Base-by-base conservation (phyloP, 495 filamentous ascomycete genomes). In the Xylaria intraflava region DNA sequence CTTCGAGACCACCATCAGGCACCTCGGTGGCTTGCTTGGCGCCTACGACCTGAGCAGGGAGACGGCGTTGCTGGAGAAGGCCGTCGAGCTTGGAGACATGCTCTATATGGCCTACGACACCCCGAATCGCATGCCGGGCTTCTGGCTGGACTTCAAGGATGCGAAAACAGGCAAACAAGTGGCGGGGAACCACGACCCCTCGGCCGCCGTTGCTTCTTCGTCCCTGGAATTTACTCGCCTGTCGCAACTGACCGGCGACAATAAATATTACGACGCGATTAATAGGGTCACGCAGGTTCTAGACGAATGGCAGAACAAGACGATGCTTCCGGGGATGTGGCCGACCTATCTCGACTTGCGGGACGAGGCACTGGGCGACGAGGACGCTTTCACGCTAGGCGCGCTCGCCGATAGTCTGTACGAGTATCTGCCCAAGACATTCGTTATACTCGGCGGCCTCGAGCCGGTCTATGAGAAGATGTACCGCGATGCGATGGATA, bases 31-130 rank as follows among this genome's bases (percentile, higher is more conserved):
- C 3, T 78, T 93, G 46, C 66, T 93, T 7, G 81, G 80, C 4
- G 88, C 88, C 10, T 84, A 88, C 59, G 88, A 93, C 60, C 71
- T 91, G 49, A 87, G 83, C 50, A 82, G 77, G 26, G 81, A 80
- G 52, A 82, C 81, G 56, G 71, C 82, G 8, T 71, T 95, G 27
- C 76, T 95, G 42, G 77, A 83, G 38, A 95, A 95, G 64, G 89
- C 90, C 12, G 75, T 83, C 22, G 85, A 95, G 66, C 75, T 95
- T 30, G 90, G 82, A 29, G 88, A 95, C 56, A 74, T 96, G 58
- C 68, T 96, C 26, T 93, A 90, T 63, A 82, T 83, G 49, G 86
- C 87, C 7, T 96, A 95, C 64, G 90, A 96, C 62, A 95, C 90
- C 12, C 89, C 90, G 0, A 96, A 93, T 62, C 82, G 87, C 29